Evolutionary conservation across 257 asterid genomes (phyloP), one percentile per base, ranked within the genome.

Genomic region (Avicennia marina): DNA sequence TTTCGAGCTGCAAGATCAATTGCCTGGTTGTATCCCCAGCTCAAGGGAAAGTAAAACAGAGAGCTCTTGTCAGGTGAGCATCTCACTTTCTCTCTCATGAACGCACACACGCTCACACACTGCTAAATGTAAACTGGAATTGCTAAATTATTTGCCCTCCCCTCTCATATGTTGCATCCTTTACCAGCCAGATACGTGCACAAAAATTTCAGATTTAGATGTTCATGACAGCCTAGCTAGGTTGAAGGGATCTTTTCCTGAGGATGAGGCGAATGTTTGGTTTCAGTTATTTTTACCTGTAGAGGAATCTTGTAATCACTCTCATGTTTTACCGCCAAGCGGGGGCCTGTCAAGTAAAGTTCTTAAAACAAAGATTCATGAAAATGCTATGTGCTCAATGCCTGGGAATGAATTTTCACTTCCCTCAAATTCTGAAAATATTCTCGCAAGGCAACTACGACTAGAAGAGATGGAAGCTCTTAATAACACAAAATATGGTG

Each of bases 101-200:
- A n/a, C n/a, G n/a, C 55, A 5, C 53, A 13, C 4, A 15, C 32
- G 5, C 39, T 13, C 29, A 60, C 52, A 22, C 56, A 12, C 51
- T 10, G 20, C 29, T 32, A 22, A 46, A 16, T 67, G 32, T 48
- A 17, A 48, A 56, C 12, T 48, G 12, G 34, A n/a, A n/a, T 13
- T 60, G 52, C n/a, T 60, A 51, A 24, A 57, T 39, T 39, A 19
- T 41, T 2, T 71, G 24, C 45, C 6, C 43, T 27, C 42, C 51
- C 53, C 15, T 60, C 60, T 69, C 76, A 78, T 22, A 70, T 44
- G 62, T 41, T 73, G 49, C 56, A 47, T 65, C 61, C 29, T 53
- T 73, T 61, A 45, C 68, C 94, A 90, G 96, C 68, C 95, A 63
- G 87, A 79, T 67, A 54, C 69, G 13, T 67, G 76, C 58, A 59